Percentiles rank a stretch among this genome's conserved stretches.
Evolutionary conservation across 768 basidiomycete species (phyloP).

Genomic region (Paxillus involutus): DNA sequence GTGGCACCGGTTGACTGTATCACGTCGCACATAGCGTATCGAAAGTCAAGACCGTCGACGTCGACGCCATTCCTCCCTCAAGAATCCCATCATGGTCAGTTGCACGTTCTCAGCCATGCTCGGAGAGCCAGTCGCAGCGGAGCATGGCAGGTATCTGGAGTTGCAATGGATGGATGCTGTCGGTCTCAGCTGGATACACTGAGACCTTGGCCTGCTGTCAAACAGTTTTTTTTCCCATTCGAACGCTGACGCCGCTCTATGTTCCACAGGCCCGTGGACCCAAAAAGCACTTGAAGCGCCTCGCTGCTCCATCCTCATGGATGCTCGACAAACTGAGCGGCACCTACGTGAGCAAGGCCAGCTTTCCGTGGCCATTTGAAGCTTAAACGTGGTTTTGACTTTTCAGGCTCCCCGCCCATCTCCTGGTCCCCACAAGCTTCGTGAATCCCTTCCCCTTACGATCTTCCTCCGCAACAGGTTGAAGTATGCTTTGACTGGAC

Average conservation of each 20-base stretch:
- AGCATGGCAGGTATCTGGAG: neutral
- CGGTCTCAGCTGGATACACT: conserved; percentile 17
- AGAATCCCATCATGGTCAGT: conserved; percentile 35
- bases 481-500: conserved; percentile 97
- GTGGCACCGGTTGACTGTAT: neutral
- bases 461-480: conserved; percentile 99
- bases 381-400: conserved; percentile 13
- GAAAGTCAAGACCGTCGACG: conserved; percentile 22
- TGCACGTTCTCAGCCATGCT: conserved; percentile 1
- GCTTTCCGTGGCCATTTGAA: neutral
- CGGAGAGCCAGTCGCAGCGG: neutral
- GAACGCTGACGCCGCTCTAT: conserved; percentile 13
- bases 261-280: conserved; percentile 86
- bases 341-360: conserved; percentile 68
- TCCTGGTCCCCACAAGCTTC: conserved; percentile 98
- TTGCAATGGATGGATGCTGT: conserved; percentile 28
- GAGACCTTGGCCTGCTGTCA: neutral
- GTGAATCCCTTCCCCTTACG: conserved; percentile 95
- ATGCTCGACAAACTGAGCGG: conserved; percentile 99
- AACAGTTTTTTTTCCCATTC: neutral
- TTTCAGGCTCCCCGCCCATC: conserved; percentile 90
- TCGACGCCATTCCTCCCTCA: conserved; percentile 22
- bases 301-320: conserved; percentile 97
- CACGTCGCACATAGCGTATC: conserved; percentile 9
- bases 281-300: conserved; percentile 98